Evolutionary conservation across 352 stramenopile species (phyloP), one percentile per base, ranked within the genome.

Genomic region (Sclerospora graminicola): DNA sequence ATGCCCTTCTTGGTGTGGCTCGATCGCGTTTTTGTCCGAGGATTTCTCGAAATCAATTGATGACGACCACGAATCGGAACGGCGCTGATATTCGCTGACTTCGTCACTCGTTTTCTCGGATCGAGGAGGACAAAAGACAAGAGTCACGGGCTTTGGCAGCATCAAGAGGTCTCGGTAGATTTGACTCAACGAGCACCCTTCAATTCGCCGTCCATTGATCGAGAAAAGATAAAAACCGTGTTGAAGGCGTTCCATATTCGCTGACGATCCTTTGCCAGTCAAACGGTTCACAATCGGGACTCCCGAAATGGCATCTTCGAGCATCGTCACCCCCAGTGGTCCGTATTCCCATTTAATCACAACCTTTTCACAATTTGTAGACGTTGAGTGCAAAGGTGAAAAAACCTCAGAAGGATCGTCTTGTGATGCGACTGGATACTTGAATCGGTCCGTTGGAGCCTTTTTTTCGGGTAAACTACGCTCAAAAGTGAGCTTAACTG

Each of bases 241-340:
- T 8, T 68, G 49, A 7, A 87, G 33, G 0, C 36, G 43, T 8
- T 73, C 62, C 13, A 87, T 51, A 6, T 66, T 64, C 2, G 28
- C 30, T 2, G 68, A 61, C 0, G 49, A 62, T 0, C 75, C 71
- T 45, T 79, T 80, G n/a, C 71, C 71, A n/a, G 75, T 87, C 37
- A 87, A 62, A 10, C 75, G 71, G 41, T 77, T 78, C 41, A 87
- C 69, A 7, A 72, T n/a, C 9, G 69, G 51, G 24, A 65, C 53
- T 1, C 67, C 65, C 8, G 66, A 71, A 35, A 76, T 69, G 23
- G 55, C 39, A 21, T 83, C 71, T 35, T 81, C 59, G 15, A 69
- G 28, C 4, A 87, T 48, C 11, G 71, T 77, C 24, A 87, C 31
- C 0, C 75, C 75, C 1, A 87, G 48, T 8, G 69, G 54, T 0